Conservation (phyloP, 768 basidiomycete species). For the Tricholoma sp. region DNA sequence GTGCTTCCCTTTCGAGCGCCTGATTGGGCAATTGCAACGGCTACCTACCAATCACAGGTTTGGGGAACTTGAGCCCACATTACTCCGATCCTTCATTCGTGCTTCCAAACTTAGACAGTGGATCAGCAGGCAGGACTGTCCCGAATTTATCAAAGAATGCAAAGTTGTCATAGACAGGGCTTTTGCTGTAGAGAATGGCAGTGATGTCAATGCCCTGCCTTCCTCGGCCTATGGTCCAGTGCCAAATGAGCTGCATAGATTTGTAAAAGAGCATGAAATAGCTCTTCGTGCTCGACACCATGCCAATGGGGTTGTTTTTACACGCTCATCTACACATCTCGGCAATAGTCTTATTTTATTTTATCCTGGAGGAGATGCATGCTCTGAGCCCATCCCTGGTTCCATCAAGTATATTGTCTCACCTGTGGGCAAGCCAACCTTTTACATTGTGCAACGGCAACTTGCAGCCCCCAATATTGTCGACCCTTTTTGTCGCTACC, state of each 20-base stretch:
- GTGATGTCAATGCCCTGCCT: not conserved
- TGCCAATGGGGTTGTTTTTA: conserved; percentile 9
- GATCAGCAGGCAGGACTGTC: not conserved
- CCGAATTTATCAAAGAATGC: not conserved
- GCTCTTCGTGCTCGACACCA: conserved; percentile 11
- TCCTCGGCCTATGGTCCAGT: not conserved
- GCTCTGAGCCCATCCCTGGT: conserved; percentile 9
- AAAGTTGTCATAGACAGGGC: not conserved
- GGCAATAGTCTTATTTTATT: conserved; percentile 21
- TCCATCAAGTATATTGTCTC: conserved; percentile 16
- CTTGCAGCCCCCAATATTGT: not conserved
- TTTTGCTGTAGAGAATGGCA: not conserved
- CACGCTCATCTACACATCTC: conserved; percentile 13
- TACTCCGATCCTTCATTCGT: not conserved
- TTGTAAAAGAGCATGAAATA: not conserved
- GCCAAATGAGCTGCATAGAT: not conserved
- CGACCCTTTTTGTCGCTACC: conserved; percentile 16
- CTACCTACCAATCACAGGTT: not conserved
- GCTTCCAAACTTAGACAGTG: not conserved
- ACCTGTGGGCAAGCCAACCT: not conserved
- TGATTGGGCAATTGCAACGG: not conserved
- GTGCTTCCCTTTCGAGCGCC: not conserved
- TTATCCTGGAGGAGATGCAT: conserved; percentile 9
- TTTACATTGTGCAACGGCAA: conserved; percentile 11
- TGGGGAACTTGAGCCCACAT: not conserved